Evolutionary conservation across 2,329 filamentous ascomycete genomes (phyloP), one percentile per base, ranked within the genome.

Genomic region (Fusarium sulawesiense): DNA sequence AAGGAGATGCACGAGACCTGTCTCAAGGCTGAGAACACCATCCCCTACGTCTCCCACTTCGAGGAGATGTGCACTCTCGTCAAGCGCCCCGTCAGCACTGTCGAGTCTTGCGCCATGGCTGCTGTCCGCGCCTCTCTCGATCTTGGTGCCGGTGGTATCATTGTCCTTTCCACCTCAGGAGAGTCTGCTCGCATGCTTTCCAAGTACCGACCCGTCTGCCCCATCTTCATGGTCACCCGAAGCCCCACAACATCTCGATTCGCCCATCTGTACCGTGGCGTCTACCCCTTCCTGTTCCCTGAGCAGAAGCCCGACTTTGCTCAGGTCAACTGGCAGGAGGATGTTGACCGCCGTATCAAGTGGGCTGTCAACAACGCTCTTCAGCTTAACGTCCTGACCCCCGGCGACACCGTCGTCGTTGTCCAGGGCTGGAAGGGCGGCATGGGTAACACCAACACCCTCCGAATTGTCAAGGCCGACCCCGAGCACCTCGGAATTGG

Each of bases 1-100:
- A 90, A 86, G 72, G 97, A 98, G 92, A 99, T 99, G 96, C 93
- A 96, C 88, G 93, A 98, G 85, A 94, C 96, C 54, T 98, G 95
- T 83, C 87, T 98, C 82, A 91, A 97, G 83, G 96, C 96, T 56
- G 96, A 99, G 87, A 94, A 97, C 81, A 93, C 94, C 72, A 98
- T 98, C 78, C 94, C 96, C 56, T 98, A 99, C 82, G 92, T 98
- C 81, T 95, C 91, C 79, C 92, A 97, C 78, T 99, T 97, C 79
- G 94, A 98, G 81, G 96, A 99, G 87, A 86, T 99, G 81, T 92
- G 93, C 83, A 91, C 89, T 76, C 85, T 97, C 70, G 91, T 91
- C 76, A 88, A 92, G 78, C 90, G 94, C 72, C 96, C 96, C 55
- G 93, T 96, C 74, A 90, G 89, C 74, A 94, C 94, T 64, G 91